A percentile compares a stretch with the other conserved stretches of the same genome.
Evolutionary conservation across 805 yeast genomes (phyloP).

Genomic region (Candida xyloterini): DNA sequence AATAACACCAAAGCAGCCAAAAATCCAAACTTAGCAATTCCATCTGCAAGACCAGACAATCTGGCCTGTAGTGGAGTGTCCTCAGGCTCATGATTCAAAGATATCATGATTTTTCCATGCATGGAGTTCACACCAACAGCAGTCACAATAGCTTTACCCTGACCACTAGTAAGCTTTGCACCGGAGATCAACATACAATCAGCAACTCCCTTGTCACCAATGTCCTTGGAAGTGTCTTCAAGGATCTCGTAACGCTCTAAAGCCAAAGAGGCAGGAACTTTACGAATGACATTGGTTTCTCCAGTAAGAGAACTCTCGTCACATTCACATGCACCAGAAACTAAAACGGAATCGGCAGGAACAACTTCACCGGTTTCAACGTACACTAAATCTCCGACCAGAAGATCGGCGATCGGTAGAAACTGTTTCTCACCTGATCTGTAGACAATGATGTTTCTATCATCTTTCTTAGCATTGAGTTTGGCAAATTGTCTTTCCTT

Average conservation of each 20-base stretch:
- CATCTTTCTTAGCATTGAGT: conserved; percentile 84
- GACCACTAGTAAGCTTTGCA: conserved; percentile 80
- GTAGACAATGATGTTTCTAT: conserved; percentile 71
- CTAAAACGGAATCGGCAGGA: conserved; percentile 81
- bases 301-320: conserved; percentile 95
- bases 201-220: conserved; percentile 42
- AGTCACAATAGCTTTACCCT: conserved; percentile 81
- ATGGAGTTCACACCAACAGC: conserved; percentile 89
- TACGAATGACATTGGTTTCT: conserved; percentile 80
- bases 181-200: conserved; percentile 93
- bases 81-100: conserved; percentile 72
- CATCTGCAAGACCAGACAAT: conserved; percentile 79
- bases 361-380: conserved; percentile 93
- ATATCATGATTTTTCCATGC: conserved; percentile 87
- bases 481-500: conserved; percentile 91
- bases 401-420: conserved; percentile 67
- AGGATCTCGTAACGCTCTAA: conserved; percentile 29
- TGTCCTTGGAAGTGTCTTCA: conserved; percentile 27
- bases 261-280: conserved; percentile 51
- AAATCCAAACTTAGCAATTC: conserved; percentile 92
- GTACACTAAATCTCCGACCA: conserved; percentile 81
- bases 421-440: conserved; percentile 67
- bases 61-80: conserved; percentile 87
- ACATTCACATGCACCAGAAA: conserved; percentile 75
- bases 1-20: conserved; percentile 82